Conservation (phyloP, 1,139 yeast genomes). For the Taphrina wiesneri region DNA sequence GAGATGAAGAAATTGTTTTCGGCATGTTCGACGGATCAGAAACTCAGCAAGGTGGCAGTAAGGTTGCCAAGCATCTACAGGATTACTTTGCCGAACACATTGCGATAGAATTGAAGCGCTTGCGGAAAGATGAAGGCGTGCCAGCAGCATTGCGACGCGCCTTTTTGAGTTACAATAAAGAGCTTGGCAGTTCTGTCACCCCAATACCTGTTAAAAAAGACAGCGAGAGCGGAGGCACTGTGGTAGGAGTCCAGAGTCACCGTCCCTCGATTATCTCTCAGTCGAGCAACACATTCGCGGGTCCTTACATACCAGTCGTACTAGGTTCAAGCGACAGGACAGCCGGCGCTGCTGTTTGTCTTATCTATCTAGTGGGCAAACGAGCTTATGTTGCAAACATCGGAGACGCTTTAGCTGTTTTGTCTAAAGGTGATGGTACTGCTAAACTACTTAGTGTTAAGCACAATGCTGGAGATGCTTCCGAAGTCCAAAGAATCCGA, state of each 20-base stretch:
- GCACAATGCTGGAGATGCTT: constrained; percentile 79
- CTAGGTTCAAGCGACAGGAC: constrained; percentile 63
- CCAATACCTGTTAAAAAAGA: constrained; percentile 46
- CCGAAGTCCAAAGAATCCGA: constrained; percentile 83
- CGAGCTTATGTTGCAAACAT: constrained; percentile 78
- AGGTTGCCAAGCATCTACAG: constrained; percentile 75
- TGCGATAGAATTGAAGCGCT: constrained; percentile 61
- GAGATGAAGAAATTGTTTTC: constrained; percentile 66
- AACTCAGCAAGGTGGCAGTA: constrained; percentile 46
- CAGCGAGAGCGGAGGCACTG: constrained; percentile 25
- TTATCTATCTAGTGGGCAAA: constrained; percentile 72
- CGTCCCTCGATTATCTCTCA: constrained; percentile 26
- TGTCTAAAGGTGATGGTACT: constrained; percentile 81
- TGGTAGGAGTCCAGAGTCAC: constrained; percentile 5
- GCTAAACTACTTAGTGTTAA: constrained; percentile 68
- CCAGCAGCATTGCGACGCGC: constrained; percentile 75
- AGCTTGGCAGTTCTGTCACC: constrained; percentile 58
- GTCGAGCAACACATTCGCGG: constrained; percentile 20
- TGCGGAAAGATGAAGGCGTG: constrained; percentile 51
- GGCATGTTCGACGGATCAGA: constrained; percentile 84
- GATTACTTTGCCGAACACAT: constrained; percentile 65
- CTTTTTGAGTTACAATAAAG: constrained; percentile 76
- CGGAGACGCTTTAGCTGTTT: constrained; percentile 84
- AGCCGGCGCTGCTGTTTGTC: constrained; percentile 85
- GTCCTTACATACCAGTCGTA: constrained; percentile 11